Evolutionary conservation across 768 basidiomycete genomes (phyloP).

Genomic region (Nevesoporus exiguus): DNA sequence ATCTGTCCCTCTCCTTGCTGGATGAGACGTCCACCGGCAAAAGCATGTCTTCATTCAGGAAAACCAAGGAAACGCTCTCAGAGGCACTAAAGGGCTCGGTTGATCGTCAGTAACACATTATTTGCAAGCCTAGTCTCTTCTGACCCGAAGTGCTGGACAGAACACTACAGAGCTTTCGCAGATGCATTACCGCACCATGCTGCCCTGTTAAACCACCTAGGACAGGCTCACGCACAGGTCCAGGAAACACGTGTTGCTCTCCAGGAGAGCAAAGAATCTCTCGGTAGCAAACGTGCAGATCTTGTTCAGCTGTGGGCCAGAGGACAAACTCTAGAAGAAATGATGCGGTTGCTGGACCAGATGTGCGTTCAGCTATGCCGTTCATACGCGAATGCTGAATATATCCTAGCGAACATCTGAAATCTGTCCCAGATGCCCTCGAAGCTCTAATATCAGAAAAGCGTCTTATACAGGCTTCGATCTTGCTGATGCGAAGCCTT

Average conservation of each 20-base stretch:
- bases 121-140: neutral
- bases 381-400: conserved; percentile 14
- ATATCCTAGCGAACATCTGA: conserved; percentile 72
- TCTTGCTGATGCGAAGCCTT: conserved; percentile 79
- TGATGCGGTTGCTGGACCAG: conserved; percentile 90
- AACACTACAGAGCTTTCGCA: conserved; percentile 92
- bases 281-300: conserved; percentile 82
- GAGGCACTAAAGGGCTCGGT: conserved; percentile 83
- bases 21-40: conserved; percentile 72
- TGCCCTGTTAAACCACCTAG: conserved; percentile 67
- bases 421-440: conserved; percentile 85
- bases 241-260: conserved; percentile 65
- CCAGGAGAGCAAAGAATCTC: conserved; percentile 72
- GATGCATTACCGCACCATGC: conserved; percentile 92
- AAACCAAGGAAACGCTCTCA: conserved; percentile 74
- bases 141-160: conserved; percentile 36
- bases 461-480: conserved; percentile 82
- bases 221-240: conserved; percentile 71
- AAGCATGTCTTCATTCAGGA: conserved; percentile 72
- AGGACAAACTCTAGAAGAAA: conserved; percentile 90
- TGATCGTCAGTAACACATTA: conserved; percentile 56
- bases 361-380: conserved; percentile 56
- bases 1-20: conserved; percentile 85
- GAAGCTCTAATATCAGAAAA: conserved; percentile 97
- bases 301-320: conserved; percentile 87